Evolutionary conservation across 2,329 filamentous ascomycete species (phyloP).

Genomic region (Aurifilum marmelostoma): DNA sequence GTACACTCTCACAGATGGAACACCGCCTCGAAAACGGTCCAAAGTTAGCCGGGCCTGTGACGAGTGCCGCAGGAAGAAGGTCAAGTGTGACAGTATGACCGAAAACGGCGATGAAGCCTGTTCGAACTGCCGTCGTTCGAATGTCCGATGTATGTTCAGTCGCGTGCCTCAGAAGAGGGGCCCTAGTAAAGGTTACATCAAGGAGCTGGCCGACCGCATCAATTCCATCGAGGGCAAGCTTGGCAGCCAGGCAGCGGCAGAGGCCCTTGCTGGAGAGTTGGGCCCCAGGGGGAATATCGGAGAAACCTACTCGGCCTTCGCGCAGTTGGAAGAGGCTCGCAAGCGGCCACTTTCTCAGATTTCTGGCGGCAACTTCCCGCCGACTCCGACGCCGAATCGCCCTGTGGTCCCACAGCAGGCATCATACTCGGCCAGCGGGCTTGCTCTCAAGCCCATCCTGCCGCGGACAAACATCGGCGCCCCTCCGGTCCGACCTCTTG

Average conservation of each 20-base stretch:
- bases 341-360: slow-evolving; percentile 57
- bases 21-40: slow-evolving; percentile 73
- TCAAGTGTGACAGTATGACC: slow-evolving; percentile 81
- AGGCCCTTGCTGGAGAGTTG: slow-evolving; percentile 47
- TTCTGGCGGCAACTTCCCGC: slow-evolving; percentile 47
- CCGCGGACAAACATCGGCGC: slow-evolving; percentile 36
- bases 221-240: slow-evolving; percentile 82
- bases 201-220: slow-evolving; percentile 84
- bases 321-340: slow-evolving; percentile 42
- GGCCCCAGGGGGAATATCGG: slow-evolving; percentile 44
- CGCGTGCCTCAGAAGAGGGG: slow-evolving; percentile 86
- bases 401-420: slow-evolving; percentile 46
- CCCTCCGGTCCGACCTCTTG: slow-evolving; percentile 13
- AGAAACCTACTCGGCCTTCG: slow-evolving; percentile 57
- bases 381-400: slow-evolving; percentile 43
- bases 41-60: slow-evolving; percentile 90
- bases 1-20: slow-evolving; percentile 54
- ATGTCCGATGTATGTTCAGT: slow-evolving; percentile 81
- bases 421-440: slow-evolving; percentile 45
- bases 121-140: slow-evolving; percentile 77
- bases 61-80: slow-evolving; percentile 86
- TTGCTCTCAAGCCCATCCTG: slow-evolving; percentile 51
- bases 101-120: slow-evolving; percentile 76
- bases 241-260: slow-evolving; percentile 51
- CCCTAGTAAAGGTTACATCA: slow-evolving; percentile 92